phyloP scores from a whole-genome alignment of 83 land plant species.

The Thuja plicata region DNA sequence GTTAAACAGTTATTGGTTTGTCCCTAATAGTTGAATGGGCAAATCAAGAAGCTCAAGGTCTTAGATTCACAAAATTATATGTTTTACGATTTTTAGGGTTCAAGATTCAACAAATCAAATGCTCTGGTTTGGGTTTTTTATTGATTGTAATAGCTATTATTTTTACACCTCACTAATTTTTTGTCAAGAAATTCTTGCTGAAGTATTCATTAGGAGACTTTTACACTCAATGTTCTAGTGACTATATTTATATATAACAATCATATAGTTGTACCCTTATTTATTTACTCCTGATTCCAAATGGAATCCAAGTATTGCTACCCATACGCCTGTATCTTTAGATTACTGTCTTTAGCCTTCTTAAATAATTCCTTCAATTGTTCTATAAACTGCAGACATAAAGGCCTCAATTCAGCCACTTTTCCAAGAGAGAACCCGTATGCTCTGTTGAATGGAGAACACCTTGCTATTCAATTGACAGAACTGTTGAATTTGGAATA shows the following conservation, averaged over 20 bases:
- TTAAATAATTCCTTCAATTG: background rate
- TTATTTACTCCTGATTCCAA: background rate
- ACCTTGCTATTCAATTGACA: background rate
- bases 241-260: background rate
- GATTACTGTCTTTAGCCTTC: background rate
- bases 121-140: too few species aligned
- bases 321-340: background rate
- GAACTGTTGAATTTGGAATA: too few species aligned
- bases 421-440: background rate
- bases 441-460: background rate
- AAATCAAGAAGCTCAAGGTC: too few species aligned
- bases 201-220: background rate
- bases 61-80: too few species aligned
- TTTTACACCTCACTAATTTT: too few species aligned
- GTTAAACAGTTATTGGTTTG: slow-evolving; percentile 68
- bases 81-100: too few species aligned
- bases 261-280: background rate
- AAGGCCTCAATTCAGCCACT: background rate
- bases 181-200: too few species aligned
- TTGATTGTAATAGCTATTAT: too few species aligned
- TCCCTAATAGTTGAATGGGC: too few species aligned
- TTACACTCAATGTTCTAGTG: background rate
- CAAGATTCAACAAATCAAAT: too few species aligned
- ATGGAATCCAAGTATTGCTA: background rate
- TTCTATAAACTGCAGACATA: background rate